Evolutionary conservation across 2,329 filamentous ascomycete genomes (phyloP), one percentile per base, ranked within the genome.

Genomic region (Niveomyces coronatus): DNA sequence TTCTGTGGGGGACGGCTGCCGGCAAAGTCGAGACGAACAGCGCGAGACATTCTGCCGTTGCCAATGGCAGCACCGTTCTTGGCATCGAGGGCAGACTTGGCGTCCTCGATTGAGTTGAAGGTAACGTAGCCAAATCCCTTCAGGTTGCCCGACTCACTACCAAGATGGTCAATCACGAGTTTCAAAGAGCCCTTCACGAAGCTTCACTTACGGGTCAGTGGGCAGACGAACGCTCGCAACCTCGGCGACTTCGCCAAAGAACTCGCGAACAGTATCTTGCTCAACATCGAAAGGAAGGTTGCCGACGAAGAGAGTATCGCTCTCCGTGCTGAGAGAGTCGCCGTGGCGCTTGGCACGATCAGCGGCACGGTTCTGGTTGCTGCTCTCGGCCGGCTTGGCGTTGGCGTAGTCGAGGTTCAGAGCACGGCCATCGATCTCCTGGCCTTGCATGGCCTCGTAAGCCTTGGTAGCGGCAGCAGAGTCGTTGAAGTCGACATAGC

Each of bases 91-190:
- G 79, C 88, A 51, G 68, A 64, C 65, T 82, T 84, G 53, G 88
- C 85, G 53, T 94, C 87, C 19, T 94, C 86, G 45, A 91, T 61
- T 14, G 82, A 83, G 50, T 68, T 66, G 70, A 89, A 94, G 55
- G 81, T 80, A 46, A 94, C 81, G 58, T 95, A 95, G 39, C 85
- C 88, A 62, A 93, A 94, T 41, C 88, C 88, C 79, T 94, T 94
- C 57, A 82, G 79, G 51, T 79, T 76, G 47, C 86, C 87, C 45
- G 78, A 78, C 44, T 94, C 86, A 59, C 79, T 79, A 18, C 23
- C 9, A 18, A 4, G 19, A 2, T 24, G 14, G 45, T 53, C 44
- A 51, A 50, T 15, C 16, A 24, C 22, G 11, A 27, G 15, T 34
- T 23, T 18, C n/a, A n/a, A n/a, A n/a, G n/a, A n/a, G n/a, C n/a